Percentiles rank a stretch among this genome's conserved stretches.
Conservation (phyloP, 345 rosid genomes). For the Chamaenerion angustifolium region DNA sequence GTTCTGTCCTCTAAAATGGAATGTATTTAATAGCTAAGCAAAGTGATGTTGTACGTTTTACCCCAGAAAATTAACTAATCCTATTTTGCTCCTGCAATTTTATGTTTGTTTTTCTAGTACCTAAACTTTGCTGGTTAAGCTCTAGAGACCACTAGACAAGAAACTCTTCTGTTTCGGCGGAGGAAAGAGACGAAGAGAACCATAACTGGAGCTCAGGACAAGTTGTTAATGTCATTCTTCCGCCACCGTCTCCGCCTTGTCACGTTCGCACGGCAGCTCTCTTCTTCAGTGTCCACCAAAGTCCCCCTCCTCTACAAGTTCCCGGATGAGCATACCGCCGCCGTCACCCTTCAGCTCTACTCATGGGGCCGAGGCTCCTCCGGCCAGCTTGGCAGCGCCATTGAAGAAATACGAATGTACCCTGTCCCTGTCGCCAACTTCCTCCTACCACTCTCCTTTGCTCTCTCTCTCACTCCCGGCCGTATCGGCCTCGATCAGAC, state of each 20-base stretch:
- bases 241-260: slow-evolving; percentile 14
- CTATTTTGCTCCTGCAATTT: no score
- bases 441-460: slow-evolving; percentile 27
- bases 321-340: slow-evolving; percentile 22
- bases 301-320: slow-evolving; percentile 30
- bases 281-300: slow-evolving; percentile 16
- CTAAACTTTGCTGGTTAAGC: no score
- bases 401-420: slow-evolving; percentile 57
- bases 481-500: slow-evolving; percentile 9
- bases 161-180: no score
- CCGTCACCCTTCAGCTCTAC: slow-evolving; percentile 46
- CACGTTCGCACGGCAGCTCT: slow-evolving; percentile 7
- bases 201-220: neutral
- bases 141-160: no score
- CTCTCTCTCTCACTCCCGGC: slow-evolving; percentile 50
- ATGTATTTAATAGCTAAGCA: no score
- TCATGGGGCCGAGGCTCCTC: slow-evolving; percentile 95
- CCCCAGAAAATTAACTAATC: no score
- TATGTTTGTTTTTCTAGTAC: no score
- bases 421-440: slow-evolving; percentile 61
- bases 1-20: no score
- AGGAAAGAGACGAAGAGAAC: neutral
- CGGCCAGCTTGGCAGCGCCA: slow-evolving; percentile 91
- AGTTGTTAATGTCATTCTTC: slow-evolving; percentile 9
- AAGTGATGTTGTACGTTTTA: no score